Evolutionary conservation across 805 yeast genomes (phyloP).

Genomic region (Saccharomycopsis fodiens): DNA sequence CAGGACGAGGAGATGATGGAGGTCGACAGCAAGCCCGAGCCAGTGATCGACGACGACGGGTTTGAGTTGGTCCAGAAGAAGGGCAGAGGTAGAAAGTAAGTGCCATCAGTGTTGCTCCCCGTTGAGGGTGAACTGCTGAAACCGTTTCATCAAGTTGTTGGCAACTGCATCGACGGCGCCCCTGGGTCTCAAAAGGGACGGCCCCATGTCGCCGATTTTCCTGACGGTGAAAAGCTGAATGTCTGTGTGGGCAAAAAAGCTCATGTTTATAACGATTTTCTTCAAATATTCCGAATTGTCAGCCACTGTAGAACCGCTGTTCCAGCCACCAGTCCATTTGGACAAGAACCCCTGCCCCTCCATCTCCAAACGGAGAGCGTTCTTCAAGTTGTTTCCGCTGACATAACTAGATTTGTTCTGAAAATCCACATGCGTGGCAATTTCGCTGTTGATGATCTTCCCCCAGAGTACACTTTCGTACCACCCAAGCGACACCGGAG

Average conservation of each 20-base stretch:
- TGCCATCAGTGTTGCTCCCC: neutral
- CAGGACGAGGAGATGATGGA: conserved; percentile 33
- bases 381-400: neutral
- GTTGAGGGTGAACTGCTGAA: conserved; percentile 23
- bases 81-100: conserved; percentile 33
- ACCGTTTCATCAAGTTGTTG: conserved; percentile 38
- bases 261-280: conserved; percentile 25
- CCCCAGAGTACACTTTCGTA: conserved; percentile 62
- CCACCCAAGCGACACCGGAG: conserved; percentile 63
- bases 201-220: conserved; percentile 14
- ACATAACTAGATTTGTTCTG: conserved; percentile 23
- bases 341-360: neutral
- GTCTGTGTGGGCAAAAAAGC: conserved; percentile 40
- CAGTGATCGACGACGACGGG: conserved; percentile 89
- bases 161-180: conserved; percentile 44
- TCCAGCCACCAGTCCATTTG: neutral
- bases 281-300: conserved; percentile 17
- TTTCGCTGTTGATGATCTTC: conserved; percentile 30
- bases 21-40: conserved; percentile 37
- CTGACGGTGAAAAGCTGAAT: conserved; percentile 36
- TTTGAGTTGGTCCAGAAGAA: conserved; percentile 79
- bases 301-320: conserved; percentile 20
- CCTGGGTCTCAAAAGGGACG: conserved; percentile 30
- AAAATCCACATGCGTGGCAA: conserved; percentile 25
- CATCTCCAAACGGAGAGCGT: neutral